phyloP scores from a whole-genome alignment of 371 early-diverging fungal species.

The Zopfochytrium polystomum region DNA sequence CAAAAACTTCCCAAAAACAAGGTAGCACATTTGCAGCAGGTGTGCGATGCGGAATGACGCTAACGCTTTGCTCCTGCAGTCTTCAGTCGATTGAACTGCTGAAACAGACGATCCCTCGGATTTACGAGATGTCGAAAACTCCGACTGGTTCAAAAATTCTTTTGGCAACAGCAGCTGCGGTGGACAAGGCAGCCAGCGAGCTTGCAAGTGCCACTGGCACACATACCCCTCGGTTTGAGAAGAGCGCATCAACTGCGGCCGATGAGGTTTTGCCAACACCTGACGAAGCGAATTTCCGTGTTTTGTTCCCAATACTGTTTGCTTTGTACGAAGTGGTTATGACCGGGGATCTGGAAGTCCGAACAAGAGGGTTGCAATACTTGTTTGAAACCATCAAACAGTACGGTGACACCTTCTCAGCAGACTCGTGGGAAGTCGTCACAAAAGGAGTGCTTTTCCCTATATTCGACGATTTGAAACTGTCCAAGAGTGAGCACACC shows the following conservation, averaged over 20 bases:
- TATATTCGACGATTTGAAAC: slow-evolving; percentile 79
- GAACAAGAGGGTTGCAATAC: slow-evolving; percentile 76
- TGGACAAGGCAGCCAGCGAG: slow-evolving; percentile 37
- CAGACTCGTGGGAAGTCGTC: slow-evolving; percentile 77
- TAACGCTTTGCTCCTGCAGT: slow-evolving; percentile 14
- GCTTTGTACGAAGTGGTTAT: slow-evolving; percentile 84
- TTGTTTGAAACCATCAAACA: slow-evolving; percentile 76
- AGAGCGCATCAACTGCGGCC: neutral
- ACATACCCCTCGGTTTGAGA: too few species aligned
- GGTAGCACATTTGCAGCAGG: slow-evolving; percentile 12
- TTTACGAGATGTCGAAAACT: slow-evolving; percentile 38
- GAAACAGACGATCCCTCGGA: slow-evolving; percentile 38
- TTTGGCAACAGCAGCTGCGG: slow-evolving; percentile 43
- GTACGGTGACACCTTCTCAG: slow-evolving; percentile 65
- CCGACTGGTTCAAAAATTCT: slow-evolving; percentile 29
- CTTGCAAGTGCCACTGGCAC: slow-evolving; percentile 14
- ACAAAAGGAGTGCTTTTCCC: slow-evolving; percentile 82
- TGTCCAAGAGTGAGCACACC: slow-evolving; percentile 37
- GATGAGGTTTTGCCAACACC: slow-evolving; percentile 10
- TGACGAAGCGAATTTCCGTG: neutral
- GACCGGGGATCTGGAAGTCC: slow-evolving; percentile 85
- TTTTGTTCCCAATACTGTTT: slow-evolving; percentile 81
- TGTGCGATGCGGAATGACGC: neutral
- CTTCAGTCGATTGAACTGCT: slow-evolving; percentile 45
- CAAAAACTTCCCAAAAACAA: slow-evolving; percentile 42